A percentile compares a stretch with the other conserved stretches of the same genome.
Evolutionary conservation across 352 stramenopile genomes (phyloP).

Genomic region (Pythium apleroticum): DNA sequence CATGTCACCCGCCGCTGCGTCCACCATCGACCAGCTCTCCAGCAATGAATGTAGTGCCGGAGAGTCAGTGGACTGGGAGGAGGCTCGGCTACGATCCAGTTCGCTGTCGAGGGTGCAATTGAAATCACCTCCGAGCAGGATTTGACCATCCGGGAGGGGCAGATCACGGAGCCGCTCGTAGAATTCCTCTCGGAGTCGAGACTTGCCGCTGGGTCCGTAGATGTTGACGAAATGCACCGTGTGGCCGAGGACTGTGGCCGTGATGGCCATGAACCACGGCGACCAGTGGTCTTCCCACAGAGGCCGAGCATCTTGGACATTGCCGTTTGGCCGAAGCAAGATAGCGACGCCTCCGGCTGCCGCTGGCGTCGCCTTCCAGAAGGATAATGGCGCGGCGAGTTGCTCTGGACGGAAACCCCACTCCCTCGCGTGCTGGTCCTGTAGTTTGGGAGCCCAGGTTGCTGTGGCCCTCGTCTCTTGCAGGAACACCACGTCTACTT

Average conservation of each 20-base stretch:
- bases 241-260: neutral
- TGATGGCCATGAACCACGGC: conserved; percentile 1
- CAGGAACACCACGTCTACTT: neutral
- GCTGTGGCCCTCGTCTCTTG: neutral
- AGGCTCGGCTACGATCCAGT: neutral
- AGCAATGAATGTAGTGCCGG: neutral
- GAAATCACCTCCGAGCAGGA: conserved; percentile 13
- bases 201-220: neutral
- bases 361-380: neutral
- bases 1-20: neutral
- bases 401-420: neutral
- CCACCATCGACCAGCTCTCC: neutral
- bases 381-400: neutral
- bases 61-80: neutral
- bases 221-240: neutral
- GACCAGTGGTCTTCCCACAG: neutral
- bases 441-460: neutral
- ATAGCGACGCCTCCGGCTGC: neutral
- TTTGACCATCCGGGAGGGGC: neutral
- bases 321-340: neutral
- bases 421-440: neutral
- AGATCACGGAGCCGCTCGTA: neutral
- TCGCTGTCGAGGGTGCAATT: conserved; percentile 9
- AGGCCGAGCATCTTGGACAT: neutral
- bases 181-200: neutral